phyloP scores from a whole-genome alignment of 148 eudicot species.

The Linanthus parryae region DNA sequence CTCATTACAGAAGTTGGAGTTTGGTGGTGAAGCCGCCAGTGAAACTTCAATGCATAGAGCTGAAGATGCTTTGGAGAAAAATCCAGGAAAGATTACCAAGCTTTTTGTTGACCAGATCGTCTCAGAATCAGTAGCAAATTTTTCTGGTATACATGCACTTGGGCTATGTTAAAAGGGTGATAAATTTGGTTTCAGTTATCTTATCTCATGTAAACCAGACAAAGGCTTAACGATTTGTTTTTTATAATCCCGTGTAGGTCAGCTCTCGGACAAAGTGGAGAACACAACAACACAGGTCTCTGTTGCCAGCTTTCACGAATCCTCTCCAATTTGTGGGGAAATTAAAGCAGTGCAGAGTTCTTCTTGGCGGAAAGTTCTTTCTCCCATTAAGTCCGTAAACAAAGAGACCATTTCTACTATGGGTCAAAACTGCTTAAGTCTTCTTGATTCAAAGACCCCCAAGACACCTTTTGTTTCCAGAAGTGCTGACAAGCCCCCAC shows the following conservation, averaged over 20 bases:
- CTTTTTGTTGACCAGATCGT: slow-evolving; percentile 7
- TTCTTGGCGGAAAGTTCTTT: slow-evolving; percentile 64
- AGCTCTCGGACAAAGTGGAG: slow-evolving; percentile 18
- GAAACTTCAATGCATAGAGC: slow-evolving; percentile 8
- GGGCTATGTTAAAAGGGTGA: no score
- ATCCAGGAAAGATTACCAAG: slow-evolving; percentile 4
- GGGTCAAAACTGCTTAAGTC: slow-evolving; percentile 16
- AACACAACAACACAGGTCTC: slow-evolving; percentile 10
- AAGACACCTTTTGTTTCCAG: slow-evolving; percentile 26
- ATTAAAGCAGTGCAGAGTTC: slow-evolving; percentile 30
- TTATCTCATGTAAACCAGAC: not conserved
- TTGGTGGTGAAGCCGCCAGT: slow-evolving; percentile 2
- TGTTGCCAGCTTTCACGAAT: slow-evolving; percentile 8
- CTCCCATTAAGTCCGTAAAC: slow-evolving; percentile 38
- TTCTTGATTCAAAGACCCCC: slow-evolving; percentile 38
- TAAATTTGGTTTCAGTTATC: no score
- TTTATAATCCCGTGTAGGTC: slow-evolving; percentile 28
- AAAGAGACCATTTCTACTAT: slow-evolving; percentile 29
- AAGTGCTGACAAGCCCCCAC: slow-evolving; percentile 29
- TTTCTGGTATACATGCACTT: slow-evolving; percentile 50
- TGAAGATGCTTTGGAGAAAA: slow-evolving; percentile 10
- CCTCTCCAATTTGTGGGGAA: slow-evolving; percentile 31
- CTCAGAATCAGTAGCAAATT: slow-evolving; percentile 14
- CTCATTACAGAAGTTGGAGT: slow-evolving; percentile 13
- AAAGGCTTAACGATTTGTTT: not conserved